Evolutionary conservation across 164 flowering plant genomes (phyloP).

Genomic region (Taxillus chinensis): DNA sequence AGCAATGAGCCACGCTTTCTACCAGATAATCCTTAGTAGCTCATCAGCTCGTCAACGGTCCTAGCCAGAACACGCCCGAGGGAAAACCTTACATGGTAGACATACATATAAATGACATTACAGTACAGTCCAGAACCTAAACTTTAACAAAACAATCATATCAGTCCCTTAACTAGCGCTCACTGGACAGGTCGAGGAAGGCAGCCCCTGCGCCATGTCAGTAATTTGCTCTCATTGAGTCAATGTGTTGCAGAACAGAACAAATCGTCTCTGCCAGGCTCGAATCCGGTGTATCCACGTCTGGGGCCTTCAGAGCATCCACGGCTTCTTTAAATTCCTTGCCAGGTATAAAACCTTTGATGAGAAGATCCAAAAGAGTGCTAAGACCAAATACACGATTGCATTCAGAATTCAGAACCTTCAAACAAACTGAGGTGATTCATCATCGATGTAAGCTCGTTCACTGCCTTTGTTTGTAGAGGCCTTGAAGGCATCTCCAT

Average conservation of each 20-base stretch:
- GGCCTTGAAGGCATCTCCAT: constrained; percentile 90
- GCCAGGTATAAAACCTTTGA: constrained; percentile 53
- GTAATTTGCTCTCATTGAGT: constrained; percentile 62
- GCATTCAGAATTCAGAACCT: constrained; percentile 35
- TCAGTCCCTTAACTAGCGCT: neutral
- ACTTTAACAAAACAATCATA: no score
- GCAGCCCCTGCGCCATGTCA: constrained; percentile 78
- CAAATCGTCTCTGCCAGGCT: constrained; percentile 45
- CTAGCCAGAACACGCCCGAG: no score
- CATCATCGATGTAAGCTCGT: constrained; percentile 30
- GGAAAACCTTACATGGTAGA: no score
- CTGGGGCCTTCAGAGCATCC: constrained; percentile 24
- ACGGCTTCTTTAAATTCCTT: constrained; percentile 43
- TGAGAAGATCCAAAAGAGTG: constrained; percentile 69
- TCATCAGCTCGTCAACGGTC: no score
- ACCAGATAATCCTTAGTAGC: no score
- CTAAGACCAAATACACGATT: constrained; percentile 56
- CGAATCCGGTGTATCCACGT: constrained; percentile 17
- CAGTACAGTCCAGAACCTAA: no score
- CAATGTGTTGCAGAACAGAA: constrained; percentile 49
- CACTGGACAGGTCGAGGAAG: constrained; percentile 16
- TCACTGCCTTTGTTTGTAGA: constrained; percentile 58
- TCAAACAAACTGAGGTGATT: constrained; percentile 47
- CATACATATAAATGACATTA: no score
- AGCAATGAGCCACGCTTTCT: no score